Base-by-base conservation (phyloP, 2,329 filamentous ascomycete genomes). In the Fusarium albidum region DNA sequence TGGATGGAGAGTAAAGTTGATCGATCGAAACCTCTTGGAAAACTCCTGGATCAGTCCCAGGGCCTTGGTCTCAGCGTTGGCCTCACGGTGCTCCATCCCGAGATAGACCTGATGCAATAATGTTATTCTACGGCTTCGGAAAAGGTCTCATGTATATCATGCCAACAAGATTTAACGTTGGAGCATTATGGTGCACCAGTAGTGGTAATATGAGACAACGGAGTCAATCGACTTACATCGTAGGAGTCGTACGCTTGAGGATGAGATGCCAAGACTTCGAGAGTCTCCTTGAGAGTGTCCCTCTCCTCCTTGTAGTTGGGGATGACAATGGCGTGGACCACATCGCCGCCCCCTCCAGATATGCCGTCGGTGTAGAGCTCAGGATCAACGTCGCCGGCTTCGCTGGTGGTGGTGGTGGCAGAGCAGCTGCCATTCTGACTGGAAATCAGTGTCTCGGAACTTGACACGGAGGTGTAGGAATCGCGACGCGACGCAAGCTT, bases 271-370 rank as follows among this genome's bases (percentile, higher is more conserved):
- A 91, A 73, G 17, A 91, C 87, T 33, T 86, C 83, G 15, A 91
- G 73, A 0, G 88, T 91, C 67, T 89, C 86, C 57, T 83, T 79
- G 39, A 91, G 75, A 0, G 85, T 89, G 52, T 88, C 85, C 50
- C 86, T 75, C 50, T 90, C 87, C 69, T 91, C 88, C 71, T 89
- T 89, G 75, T 91, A 91, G 66, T 90, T 90, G 14, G 88, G 88
- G 35, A 91, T 79, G 58, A 91, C 77, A 56, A 91, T 88, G 12
- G 83, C 85, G 68, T 90, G 86, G 26, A 89, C 73, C 49, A 88
- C 72, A 18, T 75, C 74, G 33, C 63, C 62, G 8, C 79, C 74
- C n/a, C 73, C 67, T 1, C 74, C 70, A 9, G 72, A 69, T 14
- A 79, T 77, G 37, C 63, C 71, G 40, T 84, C 81, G 37, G 74